Evolutionary conservation across 2,329 filamentous ascomycete genomes (phyloP).

Genomic region (Acrocalymma vagum): DNA sequence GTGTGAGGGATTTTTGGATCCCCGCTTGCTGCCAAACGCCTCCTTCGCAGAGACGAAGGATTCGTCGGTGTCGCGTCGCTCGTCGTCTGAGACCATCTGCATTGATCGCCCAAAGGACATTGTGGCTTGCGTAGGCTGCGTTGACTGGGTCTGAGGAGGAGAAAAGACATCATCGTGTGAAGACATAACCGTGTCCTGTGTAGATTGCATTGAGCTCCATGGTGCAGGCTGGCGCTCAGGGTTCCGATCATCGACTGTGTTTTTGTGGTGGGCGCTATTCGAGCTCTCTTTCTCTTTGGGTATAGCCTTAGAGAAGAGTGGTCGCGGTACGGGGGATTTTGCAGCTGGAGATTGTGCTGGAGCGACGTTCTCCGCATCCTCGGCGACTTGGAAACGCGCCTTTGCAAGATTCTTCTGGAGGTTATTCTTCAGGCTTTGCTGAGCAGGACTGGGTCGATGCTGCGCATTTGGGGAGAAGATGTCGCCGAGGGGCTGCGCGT

Average conservation of each 20-base stretch:
- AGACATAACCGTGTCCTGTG: slow-evolving; percentile 39
- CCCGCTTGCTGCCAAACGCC: slow-evolving; percentile 43
- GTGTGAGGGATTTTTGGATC: slow-evolving; percentile 34
- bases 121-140: slow-evolving; percentile 40
- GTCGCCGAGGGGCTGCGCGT: slow-evolving; percentile 56
- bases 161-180: slow-evolving; percentile 43
- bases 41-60: slow-evolving; percentile 61
- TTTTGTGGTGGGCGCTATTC: slow-evolving; percentile 27
- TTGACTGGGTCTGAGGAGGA: slow-evolving; percentile 39
- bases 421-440: slow-evolving; percentile 58
- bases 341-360: slow-evolving; percentile 30
- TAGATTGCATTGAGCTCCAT: slow-evolving; percentile 30
- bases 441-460: slow-evolving; percentile 61
- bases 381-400: slow-evolving; percentile 67
- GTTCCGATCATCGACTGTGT: slow-evolving; percentile 52
- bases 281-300: slow-evolving; percentile 39
- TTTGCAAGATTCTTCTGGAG: slow-evolving; percentile 64
- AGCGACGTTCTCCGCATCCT: slow-evolving; percentile 56
- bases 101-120: slow-evolving; percentile 37
- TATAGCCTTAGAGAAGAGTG: slow-evolving; percentile 36
- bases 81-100: slow-evolving; percentile 24
- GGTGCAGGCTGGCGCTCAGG: slow-evolving; percentile 39
- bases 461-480: slow-evolving; percentile 56
- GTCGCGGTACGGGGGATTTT: slow-evolving; percentile 36
- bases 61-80: slow-evolving; percentile 48